Percentiles rank a stretch among this genome's conserved stretches.
phyloP scores from a whole-genome alignment of 208 protist species.

The Wallacemonas sp. region DNA sequence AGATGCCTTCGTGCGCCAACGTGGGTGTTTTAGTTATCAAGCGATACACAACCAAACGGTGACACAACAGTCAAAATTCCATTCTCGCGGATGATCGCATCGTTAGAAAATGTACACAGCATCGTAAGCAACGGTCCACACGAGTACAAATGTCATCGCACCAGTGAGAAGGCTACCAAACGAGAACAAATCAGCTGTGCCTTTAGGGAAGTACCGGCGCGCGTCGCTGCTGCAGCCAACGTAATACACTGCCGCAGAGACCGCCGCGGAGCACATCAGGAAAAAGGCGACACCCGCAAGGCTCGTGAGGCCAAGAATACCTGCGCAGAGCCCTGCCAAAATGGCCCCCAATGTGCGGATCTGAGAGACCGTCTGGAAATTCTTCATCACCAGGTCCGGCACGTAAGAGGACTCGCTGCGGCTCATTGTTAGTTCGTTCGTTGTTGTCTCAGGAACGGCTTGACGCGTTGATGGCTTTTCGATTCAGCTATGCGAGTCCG shows the following conservation, averaged over 20 bases:
- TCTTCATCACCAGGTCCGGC: constrained; percentile 40
- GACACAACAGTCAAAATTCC: too few species aligned
- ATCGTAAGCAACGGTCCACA: constrained; percentile 87
- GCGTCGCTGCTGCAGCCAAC: constrained; percentile 53
- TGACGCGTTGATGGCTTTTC: too few species aligned
- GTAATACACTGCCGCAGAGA: constrained; percentile 55
- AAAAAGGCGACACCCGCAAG: constrained; percentile 75
- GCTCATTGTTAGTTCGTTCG: constrained; percentile 23
- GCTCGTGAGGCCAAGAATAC: constrained; percentile 72
- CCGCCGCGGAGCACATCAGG: constrained; percentile 40
- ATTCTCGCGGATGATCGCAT: too few species aligned
- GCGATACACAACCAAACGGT: too few species aligned
- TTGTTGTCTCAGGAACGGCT: neutral
- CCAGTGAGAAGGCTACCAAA: constrained; percentile 57
- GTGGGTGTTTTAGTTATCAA: too few species aligned
- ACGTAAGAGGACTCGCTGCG: constrained; percentile 56
- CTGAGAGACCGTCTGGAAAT: constrained; percentile 59
- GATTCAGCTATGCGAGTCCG: neutral
- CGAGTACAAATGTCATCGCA: constrained; percentile 81
- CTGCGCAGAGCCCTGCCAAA: constrained; percentile 69
- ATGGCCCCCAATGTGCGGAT: constrained; percentile 76
- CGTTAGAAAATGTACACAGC: constrained; percentile 88
- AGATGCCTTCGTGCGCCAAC: too few species aligned
- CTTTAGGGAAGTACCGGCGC: constrained; percentile 74
- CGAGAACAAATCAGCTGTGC: constrained; percentile 63